Base-by-base conservation (phyloP, 768 basidiomycete genomes). In the Leccinum ochraceum region DNA sequence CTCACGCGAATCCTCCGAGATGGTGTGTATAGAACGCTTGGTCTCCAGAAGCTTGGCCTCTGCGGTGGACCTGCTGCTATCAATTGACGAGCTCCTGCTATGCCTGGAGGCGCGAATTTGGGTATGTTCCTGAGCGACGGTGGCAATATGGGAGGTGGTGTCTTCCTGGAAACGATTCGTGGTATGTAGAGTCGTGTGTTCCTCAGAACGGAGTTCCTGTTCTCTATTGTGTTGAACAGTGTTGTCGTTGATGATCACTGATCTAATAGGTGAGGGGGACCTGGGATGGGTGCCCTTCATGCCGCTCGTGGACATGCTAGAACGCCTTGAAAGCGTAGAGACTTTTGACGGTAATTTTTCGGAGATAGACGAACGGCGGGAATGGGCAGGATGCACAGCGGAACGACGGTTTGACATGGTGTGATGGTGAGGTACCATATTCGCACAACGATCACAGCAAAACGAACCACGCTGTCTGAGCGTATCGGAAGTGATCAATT, bases 401-500 rank as follows among this genome's bases (percentile, higher is more conserved):
- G 73, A 66, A 39, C 73, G 74, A 46, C 74, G 73, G 44, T 49
- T 30, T 30, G 71, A 63, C 53, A 69, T 13, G 32, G 65, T 66
- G 54, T 74, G 73, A 37, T 76, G 37, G 53, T 74, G 73, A 26
- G 73, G 74, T 49, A 74, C 69, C 39, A 73, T 37, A 56, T 73
- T 75, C 34, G 73, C 73, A 51, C 73, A 74, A 36, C 73, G 74
- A 60, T 73, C 71, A 36, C 73, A 74, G 53, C 73, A 74, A 57
- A 68, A 73, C 37, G 73, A 74, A 48, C 69, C 61, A 28, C 71
- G 73, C 20, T 73, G 68, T 48, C 63, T 62, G 24, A 71, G 49
- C 9, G 56, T 57, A 42, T 74, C 71, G 10, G 55, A 37, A 3
- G 66, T 39, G 14, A 63, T 24, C 44, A 54, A 59, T 62, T 61